Percentiles rank a stretch among this genome's conserved stretches.
phyloP scores from a whole-genome alignment of 139 green algal genomes.

The Volvox reticuliferus region DNA sequence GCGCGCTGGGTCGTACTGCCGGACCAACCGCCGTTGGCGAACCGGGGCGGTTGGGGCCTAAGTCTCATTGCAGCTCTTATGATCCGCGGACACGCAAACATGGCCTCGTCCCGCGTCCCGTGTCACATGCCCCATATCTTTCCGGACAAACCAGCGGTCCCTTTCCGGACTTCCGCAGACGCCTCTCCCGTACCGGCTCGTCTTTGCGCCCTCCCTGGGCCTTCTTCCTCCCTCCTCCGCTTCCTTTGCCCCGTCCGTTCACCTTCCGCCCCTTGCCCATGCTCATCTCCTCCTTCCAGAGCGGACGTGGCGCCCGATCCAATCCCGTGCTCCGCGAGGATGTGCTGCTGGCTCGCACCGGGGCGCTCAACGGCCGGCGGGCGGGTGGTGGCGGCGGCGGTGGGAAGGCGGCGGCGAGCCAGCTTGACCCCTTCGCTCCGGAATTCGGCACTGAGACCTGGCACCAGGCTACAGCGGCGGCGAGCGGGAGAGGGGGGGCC shows the following conservation, averaged over 20 bases:
- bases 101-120: no score
- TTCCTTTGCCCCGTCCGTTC: background rate
- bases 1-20: no score
- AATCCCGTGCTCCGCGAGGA: slow-evolving; percentile 93
- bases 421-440: slow-evolving; percentile 82
- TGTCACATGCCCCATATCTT: no score
- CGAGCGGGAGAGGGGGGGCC: slow-evolving; percentile 29
- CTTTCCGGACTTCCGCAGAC: no score
- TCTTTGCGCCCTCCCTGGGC: no score
- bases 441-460: slow-evolving; percentile 82
- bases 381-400: slow-evolving; percentile 31
- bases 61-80: no score
- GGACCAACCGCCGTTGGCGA: no score
- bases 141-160: no score
- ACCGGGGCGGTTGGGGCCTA: no score
- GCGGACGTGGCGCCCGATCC: slow-evolving; percentile 67
- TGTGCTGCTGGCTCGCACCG: slow-evolving; percentile 79
- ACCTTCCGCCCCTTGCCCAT: background rate
- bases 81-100: no score
- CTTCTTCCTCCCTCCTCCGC: background rate
- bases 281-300: slow-evolving; percentile 47
- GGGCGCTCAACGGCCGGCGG: slow-evolving; percentile 39
- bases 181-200: no score
- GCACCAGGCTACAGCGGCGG: slow-evolving; percentile 59
- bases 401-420: slow-evolving; percentile 50